A percentile compares a stretch with the other conserved stretches of the same genome.
Evolutionary conservation across 2,329 filamentous ascomycete species (phyloP).

Genomic region (Fusarium pseudocircinatum): DNA sequence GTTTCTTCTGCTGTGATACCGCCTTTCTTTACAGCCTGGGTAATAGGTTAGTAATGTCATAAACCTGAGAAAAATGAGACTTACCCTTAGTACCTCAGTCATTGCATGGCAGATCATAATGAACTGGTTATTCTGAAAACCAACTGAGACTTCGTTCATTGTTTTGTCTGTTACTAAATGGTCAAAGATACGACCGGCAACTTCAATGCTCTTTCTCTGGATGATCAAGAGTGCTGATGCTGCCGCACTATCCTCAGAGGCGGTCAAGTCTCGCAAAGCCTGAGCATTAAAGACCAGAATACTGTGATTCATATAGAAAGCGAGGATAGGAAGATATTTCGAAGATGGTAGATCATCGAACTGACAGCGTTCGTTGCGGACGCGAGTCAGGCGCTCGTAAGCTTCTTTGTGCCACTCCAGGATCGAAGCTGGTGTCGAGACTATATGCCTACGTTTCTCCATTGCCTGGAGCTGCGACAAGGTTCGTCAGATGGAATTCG

Average conservation of each 20-base stretch:
- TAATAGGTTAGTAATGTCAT: fast-evolving
- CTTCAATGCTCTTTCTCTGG: background rate
- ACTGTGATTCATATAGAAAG: conserved; percentile 13
- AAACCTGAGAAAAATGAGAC: fast-evolving
- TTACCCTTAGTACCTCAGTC: background rate
- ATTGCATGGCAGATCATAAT: conserved; percentile 9
- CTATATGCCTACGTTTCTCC: background rate
- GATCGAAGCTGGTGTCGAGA: background rate
- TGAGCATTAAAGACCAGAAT: conserved; percentile 4
- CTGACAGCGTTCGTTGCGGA: conserved; percentile 3
- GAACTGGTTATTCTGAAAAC: conserved; percentile 15
- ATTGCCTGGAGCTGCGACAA: background rate
- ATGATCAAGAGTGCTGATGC: background rate
- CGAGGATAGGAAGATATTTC: background rate
- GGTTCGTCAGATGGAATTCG: fast-evolving
- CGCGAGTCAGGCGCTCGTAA: background rate
- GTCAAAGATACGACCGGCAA: background rate
- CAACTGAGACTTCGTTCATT: background rate
- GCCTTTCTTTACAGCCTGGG: conserved; percentile 7
- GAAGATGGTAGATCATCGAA: background rate
- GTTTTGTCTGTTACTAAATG: background rate
- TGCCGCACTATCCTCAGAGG: background rate
- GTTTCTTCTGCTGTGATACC: background rate
- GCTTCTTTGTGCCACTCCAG: conserved; percentile 13
- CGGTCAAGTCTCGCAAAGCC: background rate